Evolutionary conservation across 1,284 basidiomycete species (phyloP), one percentile per base, ranked within the genome.

Genomic region (Cerioporus squamosus): DNA sequence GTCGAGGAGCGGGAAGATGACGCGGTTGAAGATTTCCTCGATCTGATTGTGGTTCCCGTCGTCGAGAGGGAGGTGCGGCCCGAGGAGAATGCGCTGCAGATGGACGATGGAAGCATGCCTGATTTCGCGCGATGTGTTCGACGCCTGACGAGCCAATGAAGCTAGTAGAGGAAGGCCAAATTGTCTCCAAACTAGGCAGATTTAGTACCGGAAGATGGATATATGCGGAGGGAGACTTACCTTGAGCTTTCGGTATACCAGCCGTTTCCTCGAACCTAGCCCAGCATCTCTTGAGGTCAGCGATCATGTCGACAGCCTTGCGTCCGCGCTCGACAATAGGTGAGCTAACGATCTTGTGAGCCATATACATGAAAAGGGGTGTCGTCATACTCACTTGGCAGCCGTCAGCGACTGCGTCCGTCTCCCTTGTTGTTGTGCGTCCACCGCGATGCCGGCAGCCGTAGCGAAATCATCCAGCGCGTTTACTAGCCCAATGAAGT

Each of bases 1-100:
- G 63, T 98, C 95, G 33, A 98, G 76, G 26, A 98, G 82, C 2
- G 96, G 97, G 77, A 98, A 97, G 26, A 99, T 79, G 47, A 97
- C 90, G 23, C 87, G 84, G 69, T 93, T 90, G 79, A 99, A 98
- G 24, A 98, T 84, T 59, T 92, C 88, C 58, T 91, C 86, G 15
- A 94, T 82, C 64, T 91, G 86, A 10, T 73, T 75, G 42, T 87
- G 83, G 60, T 87, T 79, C 9, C 78, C 74, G 49, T 81, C 77
- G 66, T 85, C 78, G 53, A 85, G 75, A 43, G 88, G 72, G 44
- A 94, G 75, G 56, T 93, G 86, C 8, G 91, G 88, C 1, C 94
- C 91, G 14, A 98, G 83, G 18, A 98, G 79, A 22, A 94, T 84
- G 17, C 96, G 89, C 71, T 98, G 96, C 9, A 99, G 80, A 68